Base-by-base conservation (phyloP, 2,329 filamentous ascomycete genomes). In the Cytospora mali region DNA sequence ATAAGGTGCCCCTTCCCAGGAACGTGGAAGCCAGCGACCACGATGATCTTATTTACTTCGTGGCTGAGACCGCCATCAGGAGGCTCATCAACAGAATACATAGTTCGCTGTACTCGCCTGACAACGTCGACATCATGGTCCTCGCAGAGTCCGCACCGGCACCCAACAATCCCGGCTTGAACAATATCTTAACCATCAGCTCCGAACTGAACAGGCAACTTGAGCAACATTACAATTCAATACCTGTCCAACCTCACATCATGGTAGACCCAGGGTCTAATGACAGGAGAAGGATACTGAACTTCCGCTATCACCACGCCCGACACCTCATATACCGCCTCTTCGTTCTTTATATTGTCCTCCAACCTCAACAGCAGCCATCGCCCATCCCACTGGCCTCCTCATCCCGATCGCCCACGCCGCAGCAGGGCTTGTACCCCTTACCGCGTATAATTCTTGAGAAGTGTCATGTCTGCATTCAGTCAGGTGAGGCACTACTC, bases 231-330 rank as follows among this genome's bases (percentile, higher is more conserved):
- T 76, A 77, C 58, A 64, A 66, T 35, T 73, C 73, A 7, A 77
- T 76, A 29, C 76, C 76, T 1, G 61, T 76, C 9, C 71, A 73
- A 61, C 91, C 89, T 80, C 67, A 68, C 0, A 73, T 83, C 14
- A 87, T 89, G 55, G 71, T 73, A 1, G 84, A 88, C 52, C 76
- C 77, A 1, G 83, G 86, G 10, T 77, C 86, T 1, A 75, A 75
- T 3, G 83, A 91, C 64, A 88, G 91, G 64, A 86, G 89, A 42
- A 79, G 82, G 31, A 86, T 88, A n/a, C 79, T 92, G 68, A 83
- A 89, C 46, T 85, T 86, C 6, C 90, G 91, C 69, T 92, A 91
- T 71, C 91, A 89, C 69, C 88, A 88, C 61, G 88, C 86, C 1
- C 80, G 81, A 23, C 90, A 91, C 67, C 84, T 92, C 68, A 89